Conservation (phyloP, 1,139 yeast species). For the Geotrichum histeridarum region DNA sequence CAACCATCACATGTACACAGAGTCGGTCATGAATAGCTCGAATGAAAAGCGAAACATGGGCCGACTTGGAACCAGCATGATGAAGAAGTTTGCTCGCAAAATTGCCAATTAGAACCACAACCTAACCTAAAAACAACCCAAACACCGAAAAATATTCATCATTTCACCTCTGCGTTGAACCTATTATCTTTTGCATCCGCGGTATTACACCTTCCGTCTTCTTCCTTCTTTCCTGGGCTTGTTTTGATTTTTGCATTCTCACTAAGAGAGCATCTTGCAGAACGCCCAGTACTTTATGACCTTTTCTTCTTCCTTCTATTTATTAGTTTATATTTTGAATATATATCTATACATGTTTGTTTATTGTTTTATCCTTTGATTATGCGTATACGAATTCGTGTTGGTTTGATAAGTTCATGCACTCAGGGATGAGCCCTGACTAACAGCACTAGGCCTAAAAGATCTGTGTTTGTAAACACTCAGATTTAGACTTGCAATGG, state of each 20-base stretch:
- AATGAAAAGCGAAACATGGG: constrained; percentile 1
- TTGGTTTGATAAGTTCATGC: too few relatives aligned
- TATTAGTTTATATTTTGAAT: background rate
- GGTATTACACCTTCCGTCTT: background rate
- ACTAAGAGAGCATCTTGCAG: too few relatives aligned
- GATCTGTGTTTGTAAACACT: too few relatives aligned
- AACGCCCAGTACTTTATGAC: too few relatives aligned
- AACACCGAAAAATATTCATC: background rate
- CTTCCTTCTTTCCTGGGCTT: background rate
- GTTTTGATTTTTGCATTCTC: too few relatives aligned
- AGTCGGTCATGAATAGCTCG: background rate
- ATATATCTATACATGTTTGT: background rate
- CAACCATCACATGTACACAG: background rate
- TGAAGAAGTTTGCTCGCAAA: constrained; percentile 6
- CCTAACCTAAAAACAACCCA: too few relatives aligned
- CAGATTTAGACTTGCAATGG: too few relatives aligned
- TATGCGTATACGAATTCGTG: background rate
- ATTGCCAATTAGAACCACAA: background rate
- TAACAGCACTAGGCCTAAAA: too few relatives aligned
- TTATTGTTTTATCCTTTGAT: background rate
- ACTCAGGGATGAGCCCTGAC: too few relatives aligned
- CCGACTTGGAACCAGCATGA: constrained; percentile 7
- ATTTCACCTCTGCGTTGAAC: background rate
- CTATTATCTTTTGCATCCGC: background rate
- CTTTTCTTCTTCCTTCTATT: too few relatives aligned